These are phyloP conservation scores for Aphanomyces stellatus DNA, from an alignment of 352 stramenopile genomes.

Conservation along the genomic window DNA sequence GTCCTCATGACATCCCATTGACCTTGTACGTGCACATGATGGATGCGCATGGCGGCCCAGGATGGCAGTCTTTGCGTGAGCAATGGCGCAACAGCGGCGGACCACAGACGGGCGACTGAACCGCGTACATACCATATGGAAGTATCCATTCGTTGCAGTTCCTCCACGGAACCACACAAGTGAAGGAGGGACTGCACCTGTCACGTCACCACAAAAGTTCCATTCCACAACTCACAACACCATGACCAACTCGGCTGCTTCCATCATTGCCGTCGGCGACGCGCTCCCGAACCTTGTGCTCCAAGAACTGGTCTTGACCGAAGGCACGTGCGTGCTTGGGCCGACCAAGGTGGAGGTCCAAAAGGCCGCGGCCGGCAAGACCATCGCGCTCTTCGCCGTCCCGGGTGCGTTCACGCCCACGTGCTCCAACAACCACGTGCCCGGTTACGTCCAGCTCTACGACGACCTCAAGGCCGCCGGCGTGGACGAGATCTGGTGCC, in stretches of 20 bases:
- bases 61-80: no score
- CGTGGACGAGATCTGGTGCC: constrained; percentile 49
- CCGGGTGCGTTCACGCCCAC: constrained; percentile 16
- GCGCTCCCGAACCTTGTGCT: background rate
- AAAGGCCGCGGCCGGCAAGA: background rate
- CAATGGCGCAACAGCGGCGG: no score
- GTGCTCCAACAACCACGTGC: constrained; percentile 16
- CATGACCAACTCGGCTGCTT: no score
- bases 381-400: constrained; percentile 11
- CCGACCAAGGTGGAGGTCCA: background rate
- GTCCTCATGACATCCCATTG: no score
- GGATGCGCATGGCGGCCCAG: no score
- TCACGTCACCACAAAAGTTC: no score
- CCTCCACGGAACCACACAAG: no score
- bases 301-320: background rate
- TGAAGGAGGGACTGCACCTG: no score
- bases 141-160: no score
- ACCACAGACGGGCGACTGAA: no score
- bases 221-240: background rate
- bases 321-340: background rate
- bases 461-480: constrained; percentile 8
- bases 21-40: no score
- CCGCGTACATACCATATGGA: no score
- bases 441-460: constrained; percentile 2
- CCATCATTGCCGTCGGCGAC: constrained; percentile 8